Percentiles rank a stretch among this genome's conserved stretches.
Evolutionary conservation across 805 yeast genomes (phyloP).

Genomic region (Metschnikowia vanudenii): DNA sequence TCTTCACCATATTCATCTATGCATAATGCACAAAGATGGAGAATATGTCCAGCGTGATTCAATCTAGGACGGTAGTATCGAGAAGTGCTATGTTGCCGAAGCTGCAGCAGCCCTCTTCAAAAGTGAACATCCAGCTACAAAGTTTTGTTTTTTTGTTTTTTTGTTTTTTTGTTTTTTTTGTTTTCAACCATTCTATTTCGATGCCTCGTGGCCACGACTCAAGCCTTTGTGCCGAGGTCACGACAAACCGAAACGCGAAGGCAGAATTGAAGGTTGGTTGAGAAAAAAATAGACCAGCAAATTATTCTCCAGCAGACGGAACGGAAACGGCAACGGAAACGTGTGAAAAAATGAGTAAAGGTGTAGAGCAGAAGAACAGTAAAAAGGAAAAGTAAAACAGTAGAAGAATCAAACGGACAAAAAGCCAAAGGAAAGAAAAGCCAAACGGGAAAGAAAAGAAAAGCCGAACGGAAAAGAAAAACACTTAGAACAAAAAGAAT

Average conservation of each 20-base stretch:
- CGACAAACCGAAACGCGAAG: conserved; percentile 5
- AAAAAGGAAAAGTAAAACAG: conserved; percentile 15
- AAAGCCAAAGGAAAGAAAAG: no score
- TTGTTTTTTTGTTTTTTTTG: not conserved
- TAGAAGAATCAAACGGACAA: no score
- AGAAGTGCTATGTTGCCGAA: conserved; percentile 17
- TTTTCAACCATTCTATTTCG: no score
- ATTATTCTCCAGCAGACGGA: no score
- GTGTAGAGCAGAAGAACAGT: not conserved
- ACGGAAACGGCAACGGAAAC: no score
- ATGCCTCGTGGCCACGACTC: conserved; percentile 13
- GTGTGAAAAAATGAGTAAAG: not conserved
- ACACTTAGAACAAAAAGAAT: not conserved
- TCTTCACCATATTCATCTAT: conserved; percentile 82
- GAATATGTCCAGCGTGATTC: conserved; percentile 71
- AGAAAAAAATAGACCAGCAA: not conserved
- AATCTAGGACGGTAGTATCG: conserved; percentile 67
- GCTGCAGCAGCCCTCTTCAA: conserved; percentile 16
- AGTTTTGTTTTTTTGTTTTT: not conserved
- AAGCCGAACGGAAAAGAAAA: no score
- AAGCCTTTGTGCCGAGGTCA: conserved; percentile 18
- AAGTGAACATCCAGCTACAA: conserved; percentile 17
- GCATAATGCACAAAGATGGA: conserved; percentile 60
- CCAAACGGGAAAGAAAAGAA: no score
- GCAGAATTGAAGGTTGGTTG: no score